Conservation (phyloP, 805 yeast genomes). For the Kluyveromyces siamensis region DNA sequence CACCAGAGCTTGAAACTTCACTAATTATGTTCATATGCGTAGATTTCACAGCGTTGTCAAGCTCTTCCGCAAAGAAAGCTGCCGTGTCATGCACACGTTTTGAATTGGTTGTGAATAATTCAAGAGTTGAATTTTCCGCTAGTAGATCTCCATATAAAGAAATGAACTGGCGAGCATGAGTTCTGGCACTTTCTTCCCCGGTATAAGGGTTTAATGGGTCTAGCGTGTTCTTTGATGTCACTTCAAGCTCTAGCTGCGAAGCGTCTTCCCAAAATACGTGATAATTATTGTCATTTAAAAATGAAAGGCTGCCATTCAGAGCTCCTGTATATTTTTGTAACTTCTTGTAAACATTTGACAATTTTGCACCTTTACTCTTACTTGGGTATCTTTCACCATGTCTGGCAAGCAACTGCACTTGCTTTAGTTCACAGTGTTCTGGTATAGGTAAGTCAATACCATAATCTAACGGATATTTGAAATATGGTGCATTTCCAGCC, state of each 20-base stretch:
- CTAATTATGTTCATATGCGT: conserved; percentile 29
- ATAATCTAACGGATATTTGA: conserved; percentile 38
- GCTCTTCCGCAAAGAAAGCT: conserved; percentile 40
- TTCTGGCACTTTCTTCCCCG: conserved; percentile 38
- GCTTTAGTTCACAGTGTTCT: conserved; percentile 43
- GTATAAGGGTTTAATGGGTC: conserved; percentile 30
- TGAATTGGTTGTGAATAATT: conserved; percentile 41
- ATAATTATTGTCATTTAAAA: conserved; percentile 39
- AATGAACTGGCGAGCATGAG: conserved; percentile 38
- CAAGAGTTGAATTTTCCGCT: conserved; percentile 29
- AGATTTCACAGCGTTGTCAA: conserved; percentile 17
- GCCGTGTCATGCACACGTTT: conserved; percentile 41
- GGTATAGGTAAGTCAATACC: conserved; percentile 45
- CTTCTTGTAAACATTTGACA: conserved; percentile 23
- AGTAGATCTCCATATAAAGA: conserved; percentile 35
- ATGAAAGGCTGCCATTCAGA: conserved; percentile 42
- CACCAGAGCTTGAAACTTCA: conserved; percentile 38
- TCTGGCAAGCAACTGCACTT: conserved; percentile 62
- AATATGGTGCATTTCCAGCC: conserved; percentile 52
- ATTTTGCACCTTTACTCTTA: conserved; percentile 29
- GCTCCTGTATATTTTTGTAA: conserved; percentile 22
- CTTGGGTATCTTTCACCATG: conserved; percentile 78
- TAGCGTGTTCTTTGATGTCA: conserved; percentile 19
- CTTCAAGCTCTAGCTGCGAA: conserved; percentile 36
- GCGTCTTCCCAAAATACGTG: conserved; percentile 37